phyloP scores from a whole-genome alignment of 23 red algal species.

The Gracilaria domingensis region DNA sequence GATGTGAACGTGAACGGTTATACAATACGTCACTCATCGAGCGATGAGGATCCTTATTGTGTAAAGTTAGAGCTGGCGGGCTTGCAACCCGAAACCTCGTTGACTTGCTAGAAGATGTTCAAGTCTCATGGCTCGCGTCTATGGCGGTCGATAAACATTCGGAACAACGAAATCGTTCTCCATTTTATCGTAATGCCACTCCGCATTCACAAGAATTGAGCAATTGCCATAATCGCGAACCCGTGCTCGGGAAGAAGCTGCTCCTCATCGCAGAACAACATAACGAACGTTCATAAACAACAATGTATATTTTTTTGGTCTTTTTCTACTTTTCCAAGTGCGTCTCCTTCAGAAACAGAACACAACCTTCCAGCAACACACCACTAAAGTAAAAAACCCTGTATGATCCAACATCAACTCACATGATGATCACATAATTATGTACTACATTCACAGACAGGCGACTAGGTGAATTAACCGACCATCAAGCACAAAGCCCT shows the following conservation, averaged over 20 bases:
- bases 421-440: background rate
- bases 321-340: constrained; percentile 48
- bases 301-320: constrained; percentile 60
- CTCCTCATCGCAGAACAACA: background rate
- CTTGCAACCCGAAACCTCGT: too few relatives aligned
- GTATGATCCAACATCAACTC: background rate
- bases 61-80: too few relatives aligned
- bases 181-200: too few relatives aligned
- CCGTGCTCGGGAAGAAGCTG: background rate
- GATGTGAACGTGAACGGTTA: too few relatives aligned
- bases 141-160: too few relatives aligned
- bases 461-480: constrained; percentile 15
- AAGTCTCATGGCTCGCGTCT: too few relatives aligned
- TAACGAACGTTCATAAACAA: background rate
- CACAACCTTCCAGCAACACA: constrained; percentile 19
- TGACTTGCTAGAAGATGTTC: too few relatives aligned
- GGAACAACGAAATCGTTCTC: too few relatives aligned
- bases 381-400: constrained; percentile 21
- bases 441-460: constrained; percentile 18
- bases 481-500: constrained; percentile 20
- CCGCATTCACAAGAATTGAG: too few relatives aligned
- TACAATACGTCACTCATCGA: too few relatives aligned
- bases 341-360: background rate
- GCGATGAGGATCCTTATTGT: too few relatives aligned
- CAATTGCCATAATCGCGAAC: too few relatives aligned